Evolutionary conservation across 2,329 filamentous ascomycete species (phyloP).

Genomic region (Aspergillus sp.): DNA sequence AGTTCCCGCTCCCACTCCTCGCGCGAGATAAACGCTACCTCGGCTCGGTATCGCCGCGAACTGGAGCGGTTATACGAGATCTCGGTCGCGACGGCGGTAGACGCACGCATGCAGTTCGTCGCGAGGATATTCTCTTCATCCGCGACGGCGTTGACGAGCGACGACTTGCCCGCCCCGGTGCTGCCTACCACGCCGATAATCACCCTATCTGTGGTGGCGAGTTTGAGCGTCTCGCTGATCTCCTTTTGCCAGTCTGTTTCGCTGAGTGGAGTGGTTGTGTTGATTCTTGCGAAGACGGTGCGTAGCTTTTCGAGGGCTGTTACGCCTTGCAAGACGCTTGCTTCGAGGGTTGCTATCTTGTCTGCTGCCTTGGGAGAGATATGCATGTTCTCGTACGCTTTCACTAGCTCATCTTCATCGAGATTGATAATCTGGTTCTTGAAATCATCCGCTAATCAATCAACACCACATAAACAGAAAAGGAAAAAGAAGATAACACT

Average conservation of each 20-base stretch:
- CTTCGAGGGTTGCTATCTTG: conserved; percentile 18
- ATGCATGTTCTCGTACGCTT: background rate
- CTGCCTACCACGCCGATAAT: conserved; percentile 58
- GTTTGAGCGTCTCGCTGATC: background rate
- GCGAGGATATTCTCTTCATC: conserved; percentile 56
- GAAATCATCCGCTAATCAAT: too few species aligned
- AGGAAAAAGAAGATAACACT: background rate
- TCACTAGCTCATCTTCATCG: background rate
- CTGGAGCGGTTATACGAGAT: conserved; percentile 51
- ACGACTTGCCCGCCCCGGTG: conserved; percentile 60
- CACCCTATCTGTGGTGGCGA: conserved; percentile 8
- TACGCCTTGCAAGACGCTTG: background rate
- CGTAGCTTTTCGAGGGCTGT: background rate
- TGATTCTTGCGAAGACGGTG: background rate
- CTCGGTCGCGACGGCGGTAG: conserved; percentile 59
- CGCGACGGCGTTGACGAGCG: conserved; percentile 59
- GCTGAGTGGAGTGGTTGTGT: background rate
- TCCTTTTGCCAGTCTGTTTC: conserved; percentile 1
- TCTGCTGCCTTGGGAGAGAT: background rate
- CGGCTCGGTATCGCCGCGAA: conserved; percentile 45
- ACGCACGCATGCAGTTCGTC: conserved; percentile 58
- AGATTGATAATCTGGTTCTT: too few species aligned
- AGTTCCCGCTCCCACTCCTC: conserved; percentile 54
- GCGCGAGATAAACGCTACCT: conserved; percentile 53
- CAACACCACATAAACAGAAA: background rate